Conservation (phyloP, 495 filamentous ascomycete species). For the Acidomyces sp. region DNA sequence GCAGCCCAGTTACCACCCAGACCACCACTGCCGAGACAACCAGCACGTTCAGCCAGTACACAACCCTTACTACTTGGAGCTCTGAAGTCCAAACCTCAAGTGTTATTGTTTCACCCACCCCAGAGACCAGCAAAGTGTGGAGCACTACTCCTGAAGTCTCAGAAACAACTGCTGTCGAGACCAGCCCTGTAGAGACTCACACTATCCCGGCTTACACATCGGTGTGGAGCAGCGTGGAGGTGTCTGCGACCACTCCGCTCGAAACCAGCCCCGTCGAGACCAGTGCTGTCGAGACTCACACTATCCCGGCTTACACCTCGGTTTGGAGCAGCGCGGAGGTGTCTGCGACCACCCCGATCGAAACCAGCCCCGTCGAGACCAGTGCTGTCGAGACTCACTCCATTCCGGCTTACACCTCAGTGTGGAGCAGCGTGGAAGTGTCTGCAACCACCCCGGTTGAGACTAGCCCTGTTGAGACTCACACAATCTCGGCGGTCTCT, state of each 20-base stretch:
- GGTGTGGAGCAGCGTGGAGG: no score
- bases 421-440: no score
- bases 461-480: background rate
- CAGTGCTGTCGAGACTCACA: background rate
- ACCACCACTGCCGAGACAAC: conserved; percentile 2
- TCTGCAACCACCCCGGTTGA: background rate
- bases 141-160: background rate
- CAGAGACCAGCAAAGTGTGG: background rate
- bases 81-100: background rate
- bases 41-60: background rate
- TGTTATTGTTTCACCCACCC: background rate
- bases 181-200: background rate
- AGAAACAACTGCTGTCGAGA: background rate
- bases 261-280: background rate
- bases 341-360: background rate
- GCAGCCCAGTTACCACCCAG: conserved; percentile 3
- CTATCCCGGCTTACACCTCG: background rate
- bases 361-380: background rate
- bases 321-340: background rate
- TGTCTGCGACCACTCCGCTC: background rate
- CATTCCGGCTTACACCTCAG: conserved; percentile 1
- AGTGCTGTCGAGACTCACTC: background rate
- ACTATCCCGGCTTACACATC: background rate
- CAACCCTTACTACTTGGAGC: background rate
- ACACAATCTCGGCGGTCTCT: background rate